phyloP scores from a whole-genome alignment of 2,329 filamentous ascomycete species.

The Biscogniauxia sp. region DNA sequence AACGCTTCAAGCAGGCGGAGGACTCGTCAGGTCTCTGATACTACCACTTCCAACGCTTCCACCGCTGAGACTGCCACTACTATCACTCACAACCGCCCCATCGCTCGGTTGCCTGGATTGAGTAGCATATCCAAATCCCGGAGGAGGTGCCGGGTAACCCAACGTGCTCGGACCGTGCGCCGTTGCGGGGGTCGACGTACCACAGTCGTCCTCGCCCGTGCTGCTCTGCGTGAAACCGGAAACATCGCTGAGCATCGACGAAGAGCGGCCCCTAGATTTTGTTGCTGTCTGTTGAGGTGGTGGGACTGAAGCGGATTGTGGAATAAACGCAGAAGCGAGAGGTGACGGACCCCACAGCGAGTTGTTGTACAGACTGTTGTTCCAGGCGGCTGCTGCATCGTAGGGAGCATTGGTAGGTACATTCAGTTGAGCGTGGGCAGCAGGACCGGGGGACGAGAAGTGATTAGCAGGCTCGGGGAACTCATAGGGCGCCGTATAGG shows the following conservation, averaged over 20 bases:
- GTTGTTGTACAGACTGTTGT: slow-evolving; percentile 32
- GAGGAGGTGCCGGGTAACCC: slow-evolving; percentile 24
- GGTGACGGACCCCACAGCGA: slow-evolving; percentile 34
- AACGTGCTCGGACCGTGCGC: slow-evolving; percentile 14
- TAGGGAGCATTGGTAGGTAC: slow-evolving; percentile 20
- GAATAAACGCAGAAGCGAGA: slow-evolving; percentile 39
- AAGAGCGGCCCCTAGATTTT: slow-evolving; percentile 57
- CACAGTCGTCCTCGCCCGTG: slow-evolving; percentile 45
- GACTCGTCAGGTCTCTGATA: slow-evolving; percentile 52
- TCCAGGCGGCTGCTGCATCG: slow-evolving; percentile 31
- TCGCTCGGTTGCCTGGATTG: slow-evolving; percentile 26
- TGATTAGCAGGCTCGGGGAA: slow-evolving; percentile 23
- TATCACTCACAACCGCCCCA: slow-evolving; percentile 35
- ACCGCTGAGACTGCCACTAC: slow-evolving; percentile 37
- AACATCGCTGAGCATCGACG: slow-evolving; percentile 65
- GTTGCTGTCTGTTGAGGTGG: slow-evolving; percentile 26
- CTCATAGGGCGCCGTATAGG: slow-evolving; percentile 32
- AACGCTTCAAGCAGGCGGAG: slow-evolving; percentile 26
- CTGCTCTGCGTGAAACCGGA: slow-evolving; percentile 66
- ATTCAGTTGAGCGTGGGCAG: slow-evolving; percentile 18
- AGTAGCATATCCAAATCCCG: slow-evolving; percentile 28
- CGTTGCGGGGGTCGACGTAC: slow-evolving; percentile 20
- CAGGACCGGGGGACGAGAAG: slow-evolving; percentile 21
- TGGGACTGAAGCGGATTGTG: slow-evolving; percentile 32
- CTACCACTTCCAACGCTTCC: slow-evolving; percentile 48